Conservation (phyloP, 768 basidiomycete genomes). For the Auricularia cornea region DNA sequence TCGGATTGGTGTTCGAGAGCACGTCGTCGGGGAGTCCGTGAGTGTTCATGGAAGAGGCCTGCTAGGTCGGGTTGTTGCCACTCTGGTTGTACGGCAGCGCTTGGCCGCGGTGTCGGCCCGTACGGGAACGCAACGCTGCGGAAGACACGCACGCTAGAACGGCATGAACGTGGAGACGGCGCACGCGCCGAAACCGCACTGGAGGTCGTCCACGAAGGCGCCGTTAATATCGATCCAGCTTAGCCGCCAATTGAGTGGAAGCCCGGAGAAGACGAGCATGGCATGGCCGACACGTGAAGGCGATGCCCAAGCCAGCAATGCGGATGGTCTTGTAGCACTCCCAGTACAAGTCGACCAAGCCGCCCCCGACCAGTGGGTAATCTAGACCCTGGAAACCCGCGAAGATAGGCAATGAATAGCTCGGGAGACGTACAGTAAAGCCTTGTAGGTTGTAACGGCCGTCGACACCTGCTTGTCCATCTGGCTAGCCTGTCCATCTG, state of each 20-base stretch:
- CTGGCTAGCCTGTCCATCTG: conserved; percentile 51
- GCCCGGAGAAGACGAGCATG: conserved; percentile 52
- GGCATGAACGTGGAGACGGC: conserved; percentile 53
- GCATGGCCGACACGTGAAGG: conserved; percentile 57
- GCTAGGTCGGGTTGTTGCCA: conserved; percentile 69
- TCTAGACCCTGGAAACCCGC: conserved; percentile 49
- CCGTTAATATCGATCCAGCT: conserved; percentile 73
- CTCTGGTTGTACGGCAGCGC: conserved; percentile 75
- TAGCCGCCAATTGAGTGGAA: conserved; percentile 48
- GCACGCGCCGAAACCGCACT: conserved; percentile 66
- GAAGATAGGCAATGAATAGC: conserved; percentile 31
- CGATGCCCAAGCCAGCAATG: conserved; percentile 49
- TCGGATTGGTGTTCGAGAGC: conserved; percentile 67
- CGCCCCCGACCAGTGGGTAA: conserved; percentile 60
- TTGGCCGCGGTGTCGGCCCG: conserved; percentile 16
- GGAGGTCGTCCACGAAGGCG: conserved; percentile 68
- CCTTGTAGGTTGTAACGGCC: conserved; percentile 33
- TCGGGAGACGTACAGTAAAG: conserved; percentile 43
- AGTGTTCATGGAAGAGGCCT: conserved; percentile 68
- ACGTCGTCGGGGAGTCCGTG: conserved; percentile 70
- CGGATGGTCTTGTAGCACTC: conserved; percentile 71
- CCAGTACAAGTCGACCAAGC: conserved; percentile 64
- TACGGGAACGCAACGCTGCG: not conserved
- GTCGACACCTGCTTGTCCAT: conserved; percentile 63
- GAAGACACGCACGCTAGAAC: conserved; percentile 45